phyloP scores from a whole-genome alignment of 2,329 filamentous ascomycete genomes.

The Talaromyces sp. region DNA sequence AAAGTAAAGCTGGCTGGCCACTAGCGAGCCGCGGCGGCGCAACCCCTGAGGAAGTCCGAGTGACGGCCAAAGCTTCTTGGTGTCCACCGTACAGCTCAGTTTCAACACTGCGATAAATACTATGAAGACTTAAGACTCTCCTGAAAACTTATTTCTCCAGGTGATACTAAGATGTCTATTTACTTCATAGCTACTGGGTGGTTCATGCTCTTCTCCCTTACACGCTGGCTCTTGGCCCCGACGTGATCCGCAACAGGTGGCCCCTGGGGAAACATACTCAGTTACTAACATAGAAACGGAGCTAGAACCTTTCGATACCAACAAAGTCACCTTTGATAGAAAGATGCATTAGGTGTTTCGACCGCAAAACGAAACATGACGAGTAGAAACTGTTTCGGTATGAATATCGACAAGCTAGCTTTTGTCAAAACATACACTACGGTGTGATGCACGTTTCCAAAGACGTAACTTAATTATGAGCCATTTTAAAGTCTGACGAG shows the following conservation, averaged over 20 bases:
- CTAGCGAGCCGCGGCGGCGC: slow-evolving; percentile 27
- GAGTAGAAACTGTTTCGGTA: not conserved
- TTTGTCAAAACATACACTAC: not conserved
- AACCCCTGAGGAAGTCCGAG: slow-evolving; percentile 28
- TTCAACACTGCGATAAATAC: not conserved
- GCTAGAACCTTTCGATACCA: not conserved
- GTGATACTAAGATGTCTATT: not conserved
- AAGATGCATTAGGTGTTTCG: not conserved
- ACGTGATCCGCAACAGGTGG: not conserved
- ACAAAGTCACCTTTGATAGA: not conserved
- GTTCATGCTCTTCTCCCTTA: not conserved
- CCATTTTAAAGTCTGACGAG: slow-evolving; percentile 12
- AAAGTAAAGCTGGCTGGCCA: slow-evolving; percentile 24
- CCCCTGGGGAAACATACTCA: too few species aligned
- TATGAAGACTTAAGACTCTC: not conserved
- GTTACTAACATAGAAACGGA: not conserved
- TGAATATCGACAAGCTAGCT: not conserved
- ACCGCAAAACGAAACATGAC: not conserved
- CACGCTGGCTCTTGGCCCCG: not conserved
- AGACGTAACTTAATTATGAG: slow-evolving; percentile 12
- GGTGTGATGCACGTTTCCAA: not conserved
- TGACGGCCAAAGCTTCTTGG: slow-evolving; percentile 25
- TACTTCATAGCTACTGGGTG: not conserved
- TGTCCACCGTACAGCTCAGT: not conserved
- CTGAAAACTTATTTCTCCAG: not conserved